phyloP scores from a whole-genome alignment of 768 basidiomycete species.

The Boletus tylopilopsis region DNA sequence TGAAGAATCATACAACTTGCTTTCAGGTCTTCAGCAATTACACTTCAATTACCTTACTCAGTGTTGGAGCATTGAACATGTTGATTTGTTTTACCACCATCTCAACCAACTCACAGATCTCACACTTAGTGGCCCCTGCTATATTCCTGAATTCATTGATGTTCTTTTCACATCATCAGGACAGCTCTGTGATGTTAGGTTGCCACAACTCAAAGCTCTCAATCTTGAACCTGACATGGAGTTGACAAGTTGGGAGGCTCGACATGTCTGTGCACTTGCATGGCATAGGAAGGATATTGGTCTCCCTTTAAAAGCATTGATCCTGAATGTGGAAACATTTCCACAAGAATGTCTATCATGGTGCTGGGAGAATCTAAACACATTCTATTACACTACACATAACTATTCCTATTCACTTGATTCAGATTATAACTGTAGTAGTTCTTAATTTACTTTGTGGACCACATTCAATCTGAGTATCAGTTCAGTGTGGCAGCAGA shows the following conservation, averaged over 20 bases:
- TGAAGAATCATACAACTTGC: too few relatives aligned
- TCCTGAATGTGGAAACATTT: background rate
- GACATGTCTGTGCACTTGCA: background rate
- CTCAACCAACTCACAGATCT: background rate
- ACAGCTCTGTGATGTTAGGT: background rate
- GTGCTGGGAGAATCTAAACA: background rate
- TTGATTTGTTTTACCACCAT: too few relatives aligned
- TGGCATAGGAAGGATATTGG: background rate
- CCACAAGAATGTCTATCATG: background rate
- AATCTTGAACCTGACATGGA: too few relatives aligned
- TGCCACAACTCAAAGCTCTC: background rate
- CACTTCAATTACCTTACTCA: too few relatives aligned
- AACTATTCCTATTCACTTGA: too few relatives aligned
- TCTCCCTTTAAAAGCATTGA: background rate
- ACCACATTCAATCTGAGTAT: too few relatives aligned
- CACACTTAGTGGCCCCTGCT: background rate
- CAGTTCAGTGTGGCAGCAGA: too few relatives aligned
- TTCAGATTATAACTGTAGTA: too few relatives aligned
- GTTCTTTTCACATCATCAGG: background rate
- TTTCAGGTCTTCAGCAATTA: too few relatives aligned
- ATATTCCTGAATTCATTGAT: background rate
- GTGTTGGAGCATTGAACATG: too few relatives aligned
- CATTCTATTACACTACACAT: too few relatives aligned
- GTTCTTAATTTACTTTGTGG: too few relatives aligned
- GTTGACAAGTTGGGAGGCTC: background rate